These are phyloP conservation scores for Phylloporus gajari DNA, from an alignment of 1,284 basidiomycete genomes.

Conservation along the genomic window DNA sequence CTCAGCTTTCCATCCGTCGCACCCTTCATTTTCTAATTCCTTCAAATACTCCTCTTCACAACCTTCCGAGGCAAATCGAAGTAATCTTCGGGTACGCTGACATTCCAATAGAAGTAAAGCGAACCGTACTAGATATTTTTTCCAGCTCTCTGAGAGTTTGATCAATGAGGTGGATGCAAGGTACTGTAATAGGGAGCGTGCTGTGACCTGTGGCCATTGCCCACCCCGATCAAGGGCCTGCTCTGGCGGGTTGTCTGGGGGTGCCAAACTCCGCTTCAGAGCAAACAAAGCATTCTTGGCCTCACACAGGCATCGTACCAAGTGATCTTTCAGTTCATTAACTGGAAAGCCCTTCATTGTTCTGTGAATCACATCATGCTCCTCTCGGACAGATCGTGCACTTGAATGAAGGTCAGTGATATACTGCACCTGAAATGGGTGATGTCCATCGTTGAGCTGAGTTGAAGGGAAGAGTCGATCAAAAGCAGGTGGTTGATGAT, in stretches of 20 bases:
- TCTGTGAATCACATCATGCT: too few relatives aligned
- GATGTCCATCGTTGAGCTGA: too few relatives aligned
- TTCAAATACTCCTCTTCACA: conserved; percentile 42
- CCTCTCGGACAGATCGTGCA: too few relatives aligned
- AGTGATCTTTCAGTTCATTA: too few relatives aligned
- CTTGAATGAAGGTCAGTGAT: too few relatives aligned
- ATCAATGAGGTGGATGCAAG: conserved; percentile 12
- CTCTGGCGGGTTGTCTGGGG: background rate
- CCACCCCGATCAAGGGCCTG: background rate
- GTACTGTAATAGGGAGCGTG: background rate
- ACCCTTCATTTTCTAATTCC: conserved; percentile 44
- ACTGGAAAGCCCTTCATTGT: too few relatives aligned
- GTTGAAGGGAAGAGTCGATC: too few relatives aligned
- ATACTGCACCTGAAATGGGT: too few relatives aligned
- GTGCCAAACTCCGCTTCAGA: conserved; percentile 13
- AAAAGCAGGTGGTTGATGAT: too few relatives aligned
- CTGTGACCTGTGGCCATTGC: conserved; percentile 7
- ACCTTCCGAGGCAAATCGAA: conserved; percentile 12
- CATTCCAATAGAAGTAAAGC: conserved; percentile 41
- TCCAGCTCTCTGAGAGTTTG: conserved; percentile 38
- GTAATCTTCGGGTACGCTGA: conserved; percentile 44
- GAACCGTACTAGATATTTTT: conserved; percentile 34
- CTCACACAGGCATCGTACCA: too few relatives aligned
- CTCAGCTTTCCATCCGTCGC: conserved; percentile 25
- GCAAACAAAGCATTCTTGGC: background rate